These are phyloP conservation scores for Eleusine coracana DNA, from an alignment of 176 grass and related monocot genomes.

Conservation along the genomic window DNA sequence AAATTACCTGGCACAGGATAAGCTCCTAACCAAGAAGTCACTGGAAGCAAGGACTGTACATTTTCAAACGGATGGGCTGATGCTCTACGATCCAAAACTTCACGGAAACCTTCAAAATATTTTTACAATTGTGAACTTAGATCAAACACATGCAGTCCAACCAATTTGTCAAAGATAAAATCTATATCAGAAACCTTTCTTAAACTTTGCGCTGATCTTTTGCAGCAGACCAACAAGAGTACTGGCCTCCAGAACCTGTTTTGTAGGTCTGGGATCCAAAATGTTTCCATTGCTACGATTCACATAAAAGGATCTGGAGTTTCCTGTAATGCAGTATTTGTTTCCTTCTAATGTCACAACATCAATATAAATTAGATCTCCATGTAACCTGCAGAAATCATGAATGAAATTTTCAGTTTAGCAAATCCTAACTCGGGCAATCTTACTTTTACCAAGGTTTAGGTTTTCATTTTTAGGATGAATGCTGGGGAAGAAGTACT, in stretches of 20 bases:
- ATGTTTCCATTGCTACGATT: conserved; percentile 67
- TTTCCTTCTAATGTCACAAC: conserved; percentile 87
- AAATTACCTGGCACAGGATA: conserved; percentile 69
- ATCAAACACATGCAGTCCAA: conserved; percentile 6
- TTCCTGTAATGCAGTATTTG: conserved; percentile 89
- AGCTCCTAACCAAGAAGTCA: conserved; percentile 81
- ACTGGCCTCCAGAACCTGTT: conserved; percentile 71
- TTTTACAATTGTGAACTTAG: conserved; percentile 35
- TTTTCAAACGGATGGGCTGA: conserved; percentile 92
- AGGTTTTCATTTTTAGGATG: background rate
- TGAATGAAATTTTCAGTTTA: conserved; percentile 29
- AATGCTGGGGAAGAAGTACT: background rate
- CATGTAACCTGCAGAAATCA: conserved; percentile 65
- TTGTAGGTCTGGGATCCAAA: conserved; percentile 81
- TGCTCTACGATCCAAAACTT: conserved; percentile 83
- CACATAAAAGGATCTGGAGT: conserved; percentile 85
- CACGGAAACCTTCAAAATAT: conserved; percentile 70
- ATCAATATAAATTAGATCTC: conserved; percentile 98
- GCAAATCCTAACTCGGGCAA: background rate
- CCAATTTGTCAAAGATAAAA: background rate
- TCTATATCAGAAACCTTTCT: conserved; percentile 70
- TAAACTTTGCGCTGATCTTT: conserved; percentile 92
- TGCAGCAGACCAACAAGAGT: conserved; percentile 84
- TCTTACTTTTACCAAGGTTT: background rate
- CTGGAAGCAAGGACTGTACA: conserved; percentile 82